Conservation (phyloP, 805 yeast genomes). For the Kluyveromyces lactis region DNA sequence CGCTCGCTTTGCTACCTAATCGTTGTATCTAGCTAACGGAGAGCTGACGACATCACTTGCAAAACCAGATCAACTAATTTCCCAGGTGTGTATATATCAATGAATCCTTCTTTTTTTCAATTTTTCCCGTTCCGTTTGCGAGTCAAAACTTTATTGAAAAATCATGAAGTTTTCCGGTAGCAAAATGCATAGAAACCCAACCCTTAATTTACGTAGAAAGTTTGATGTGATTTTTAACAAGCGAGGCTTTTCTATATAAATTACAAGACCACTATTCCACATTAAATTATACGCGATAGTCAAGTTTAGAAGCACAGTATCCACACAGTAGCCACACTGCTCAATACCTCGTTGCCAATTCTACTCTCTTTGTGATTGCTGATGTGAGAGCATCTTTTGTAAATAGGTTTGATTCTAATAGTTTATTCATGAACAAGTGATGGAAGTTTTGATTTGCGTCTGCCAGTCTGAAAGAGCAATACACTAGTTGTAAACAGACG, state of each 20-base stretch:
- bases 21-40: too few species aligned
- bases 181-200: not conserved
- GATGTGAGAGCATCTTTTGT: slow-evolving; percentile 14
- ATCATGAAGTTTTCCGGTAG: not conserved
- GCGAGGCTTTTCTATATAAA: not conserved
- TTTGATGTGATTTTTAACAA: not conserved
- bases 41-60: too few species aligned
- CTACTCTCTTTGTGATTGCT: slow-evolving; percentile 27
- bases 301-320: too few species aligned
- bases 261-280: too few species aligned
- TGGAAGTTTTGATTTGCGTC: slow-evolving; percentile 28
- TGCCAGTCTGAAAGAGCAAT: slow-evolving; percentile 80
- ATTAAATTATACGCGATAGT: too few species aligned
- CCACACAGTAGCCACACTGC: too few species aligned
- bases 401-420: slow-evolving; percentile 18
- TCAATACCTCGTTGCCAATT: slow-evolving; percentile 23
- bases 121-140: not conserved
- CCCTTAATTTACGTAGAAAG: too few species aligned
- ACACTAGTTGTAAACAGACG: slow-evolving; percentile 70
- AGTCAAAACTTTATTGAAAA: not conserved
- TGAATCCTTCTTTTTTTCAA: slow-evolving; percentile 1
- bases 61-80: too few species aligned
- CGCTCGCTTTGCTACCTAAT: too few species aligned
- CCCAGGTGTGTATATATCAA: too few species aligned
- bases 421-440: slow-evolving; percentile 22